These are phyloP conservation scores for Aureobasidium melanogenum DNA, from an alignment of 2,329 filamentous ascomycete species.

Conservation along the genomic window DNA sequence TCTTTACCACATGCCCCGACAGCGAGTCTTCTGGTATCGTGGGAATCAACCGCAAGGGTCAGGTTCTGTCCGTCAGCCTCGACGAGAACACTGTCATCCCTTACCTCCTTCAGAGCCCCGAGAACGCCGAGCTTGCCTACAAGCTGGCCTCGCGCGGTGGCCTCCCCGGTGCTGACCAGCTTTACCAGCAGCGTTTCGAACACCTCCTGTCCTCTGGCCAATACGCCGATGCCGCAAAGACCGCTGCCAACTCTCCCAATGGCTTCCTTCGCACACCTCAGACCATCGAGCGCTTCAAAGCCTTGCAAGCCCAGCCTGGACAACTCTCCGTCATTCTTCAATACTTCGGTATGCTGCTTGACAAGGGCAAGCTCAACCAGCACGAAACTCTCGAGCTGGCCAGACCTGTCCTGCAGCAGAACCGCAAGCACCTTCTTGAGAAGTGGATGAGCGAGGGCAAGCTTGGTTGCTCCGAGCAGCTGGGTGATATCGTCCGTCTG, in stretches of 20 bases:
- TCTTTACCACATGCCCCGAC: slow-evolving; percentile 88
- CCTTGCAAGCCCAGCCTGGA: slow-evolving; percentile 66
- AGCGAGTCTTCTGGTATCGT: slow-evolving; percentile 78
- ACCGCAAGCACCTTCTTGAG: slow-evolving; percentile 88
- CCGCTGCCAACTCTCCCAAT: slow-evolving; percentile 90
- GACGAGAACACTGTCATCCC: slow-evolving; percentile 87
- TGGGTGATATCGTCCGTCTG: slow-evolving; percentile 85
- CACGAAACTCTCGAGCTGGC: slow-evolving; percentile 92
- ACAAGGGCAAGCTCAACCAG: slow-evolving; percentile 87
- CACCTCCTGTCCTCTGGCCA: slow-evolving; percentile 71
- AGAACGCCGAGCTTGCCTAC: slow-evolving; percentile 85
- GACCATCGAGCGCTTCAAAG: slow-evolving; percentile 95
- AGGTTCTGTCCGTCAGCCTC: slow-evolving; percentile 87
- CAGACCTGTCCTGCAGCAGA: slow-evolving; percentile 83
- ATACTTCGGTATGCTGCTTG: slow-evolving; percentile 94
- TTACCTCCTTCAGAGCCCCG: slow-evolving; percentile 92
- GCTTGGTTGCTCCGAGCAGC: slow-evolving; percentile 88
- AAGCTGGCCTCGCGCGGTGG: slow-evolving; percentile 93
- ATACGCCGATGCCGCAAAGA: slow-evolving; percentile 84
- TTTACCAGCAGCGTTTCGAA: slow-evolving; percentile 91
- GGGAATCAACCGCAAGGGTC: slow-evolving; percentile 94
- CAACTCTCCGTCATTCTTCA: slow-evolving; percentile 92
- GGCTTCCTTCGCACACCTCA: slow-evolving; percentile 91
- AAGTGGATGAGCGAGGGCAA: slow-evolving; percentile 98
- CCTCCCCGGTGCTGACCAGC: slow-evolving; percentile 83